Evolutionary conservation across 2,329 filamentous ascomycete genomes (phyloP).

Genomic region (Lachnellula hyalina): DNA sequence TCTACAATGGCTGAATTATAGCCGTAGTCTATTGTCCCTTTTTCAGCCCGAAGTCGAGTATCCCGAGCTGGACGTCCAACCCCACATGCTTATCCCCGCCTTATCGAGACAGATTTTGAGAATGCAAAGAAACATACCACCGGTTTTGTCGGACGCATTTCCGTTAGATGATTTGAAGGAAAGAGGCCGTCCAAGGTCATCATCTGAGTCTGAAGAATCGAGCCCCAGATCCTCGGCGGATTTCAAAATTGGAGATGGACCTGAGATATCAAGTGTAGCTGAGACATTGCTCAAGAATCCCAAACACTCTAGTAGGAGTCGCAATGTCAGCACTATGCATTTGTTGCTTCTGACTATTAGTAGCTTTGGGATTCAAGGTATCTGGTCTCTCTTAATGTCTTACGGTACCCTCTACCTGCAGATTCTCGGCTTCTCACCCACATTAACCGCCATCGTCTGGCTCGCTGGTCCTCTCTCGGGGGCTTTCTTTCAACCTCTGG

Average conservation of each 20-base stretch:
- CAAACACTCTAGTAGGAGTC: background rate
- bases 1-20: too few relatives aligned
- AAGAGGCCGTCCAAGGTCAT: too few relatives aligned
- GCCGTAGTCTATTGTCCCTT: too few relatives aligned
- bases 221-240: too few relatives aligned
- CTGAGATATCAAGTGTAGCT: background rate
- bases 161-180: too few relatives aligned
- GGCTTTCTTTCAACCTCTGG: slow-evolving; percentile 48
- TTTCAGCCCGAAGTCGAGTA: too few relatives aligned
- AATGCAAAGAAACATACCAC: too few relatives aligned
- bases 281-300: background rate
- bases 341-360: background rate
- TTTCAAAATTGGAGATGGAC: background rate
- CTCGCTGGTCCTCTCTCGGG: slow-evolving; percentile 49
- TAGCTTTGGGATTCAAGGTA: background rate
- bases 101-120: too few relatives aligned
- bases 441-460: slow-evolving; percentile 38
- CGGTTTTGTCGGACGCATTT: too few relatives aligned
- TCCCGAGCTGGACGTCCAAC: too few relatives aligned
- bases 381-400: slow-evolving; percentile 1
- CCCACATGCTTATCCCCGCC: too few relatives aligned
- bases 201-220: too few relatives aligned
- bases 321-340: background rate
- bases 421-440: background rate
- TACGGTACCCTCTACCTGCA: background rate